Conservation (phyloP, 176 grass and related monocot species). For the Hsuehochloa calcarea region DNA sequence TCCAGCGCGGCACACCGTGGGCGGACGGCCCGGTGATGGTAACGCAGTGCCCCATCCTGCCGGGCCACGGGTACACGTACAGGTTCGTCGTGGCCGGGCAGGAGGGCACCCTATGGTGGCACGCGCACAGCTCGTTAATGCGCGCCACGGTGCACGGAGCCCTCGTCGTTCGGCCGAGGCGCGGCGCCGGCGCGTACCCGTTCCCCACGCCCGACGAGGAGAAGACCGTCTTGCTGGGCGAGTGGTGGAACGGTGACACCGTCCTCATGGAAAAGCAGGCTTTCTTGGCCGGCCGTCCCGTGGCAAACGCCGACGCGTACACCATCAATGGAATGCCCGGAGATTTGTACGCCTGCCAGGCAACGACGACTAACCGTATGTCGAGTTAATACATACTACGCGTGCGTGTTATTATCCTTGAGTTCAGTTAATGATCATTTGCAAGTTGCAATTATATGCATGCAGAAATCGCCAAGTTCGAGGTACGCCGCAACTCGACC, state of each 20-base stretch:
- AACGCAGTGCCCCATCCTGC: constrained; percentile 74
- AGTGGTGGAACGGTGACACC: constrained; percentile 73
- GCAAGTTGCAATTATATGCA: background rate
- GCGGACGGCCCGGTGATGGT: constrained; percentile 73
- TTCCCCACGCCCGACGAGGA: constrained; percentile 51
- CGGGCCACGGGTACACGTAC: constrained; percentile 50
- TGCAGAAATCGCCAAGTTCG: constrained; percentile 43
- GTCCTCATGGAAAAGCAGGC: constrained; percentile 27
- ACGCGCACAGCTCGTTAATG: constrained; percentile 53
- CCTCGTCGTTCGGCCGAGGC: constrained; percentile 48
- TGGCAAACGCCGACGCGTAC: constrained; percentile 40
- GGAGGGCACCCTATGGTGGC: constrained; percentile 94
- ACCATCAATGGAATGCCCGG: constrained; percentile 70
- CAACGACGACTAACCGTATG: constrained; percentile 28
- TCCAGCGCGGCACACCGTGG: constrained; percentile 62
- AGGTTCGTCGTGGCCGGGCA: constrained; percentile 55
- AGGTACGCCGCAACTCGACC: constrained; percentile 42
- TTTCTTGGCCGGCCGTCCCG: background rate
- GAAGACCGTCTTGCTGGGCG: constrained; percentile 51
- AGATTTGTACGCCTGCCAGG: constrained; percentile 37
- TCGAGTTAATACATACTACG: background rate
- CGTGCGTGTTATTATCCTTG: background rate
- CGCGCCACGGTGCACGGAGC: constrained; percentile 64
- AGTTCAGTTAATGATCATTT: background rate
- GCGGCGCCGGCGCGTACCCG: constrained; percentile 41